Conservation (phyloP, 2,329 filamentous ascomycete species). For the Endothia cerciana region DNA sequence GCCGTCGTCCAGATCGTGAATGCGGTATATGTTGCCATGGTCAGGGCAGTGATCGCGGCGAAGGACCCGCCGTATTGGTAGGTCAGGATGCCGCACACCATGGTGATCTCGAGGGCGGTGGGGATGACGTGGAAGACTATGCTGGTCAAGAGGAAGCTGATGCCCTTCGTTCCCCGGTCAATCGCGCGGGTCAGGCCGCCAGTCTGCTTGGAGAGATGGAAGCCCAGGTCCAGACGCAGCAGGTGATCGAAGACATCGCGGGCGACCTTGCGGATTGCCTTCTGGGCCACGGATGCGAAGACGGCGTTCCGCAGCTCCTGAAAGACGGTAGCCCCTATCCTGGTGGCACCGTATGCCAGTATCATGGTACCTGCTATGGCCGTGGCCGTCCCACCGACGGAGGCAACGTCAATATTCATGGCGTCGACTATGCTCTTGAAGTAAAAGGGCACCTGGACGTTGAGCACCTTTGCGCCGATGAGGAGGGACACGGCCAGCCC, state of each 20-base stretch:
- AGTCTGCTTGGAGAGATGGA: conserved; percentile 92
- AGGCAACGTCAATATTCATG: conserved; percentile 94
- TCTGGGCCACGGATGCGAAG: conserved; percentile 95
- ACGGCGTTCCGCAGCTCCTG: conserved; percentile 95
- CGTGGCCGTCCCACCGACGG: conserved; percentile 83
- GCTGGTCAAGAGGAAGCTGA: conserved; percentile 93
- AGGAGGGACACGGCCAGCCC: conserved; percentile 81
- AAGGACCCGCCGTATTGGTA: conserved; percentile 95
- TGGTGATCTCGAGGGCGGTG: conserved; percentile 87
- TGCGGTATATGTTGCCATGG: conserved; percentile 93
- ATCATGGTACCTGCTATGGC: conserved; percentile 93
- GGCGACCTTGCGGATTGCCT: conserved; percentile 89
- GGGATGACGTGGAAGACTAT: conserved; percentile 99
- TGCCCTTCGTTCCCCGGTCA: conserved; percentile 96
- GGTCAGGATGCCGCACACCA: conserved; percentile 95
- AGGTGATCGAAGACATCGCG: conserved; percentile 92
- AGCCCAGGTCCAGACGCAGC: conserved; percentile 85
- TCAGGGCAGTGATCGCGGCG: conserved; percentile 84
- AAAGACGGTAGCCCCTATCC: conserved; percentile 86
- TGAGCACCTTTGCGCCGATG: conserved; percentile 89
- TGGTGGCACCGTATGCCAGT: conserved; percentile 85
- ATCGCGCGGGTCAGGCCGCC: conserved; percentile 92
- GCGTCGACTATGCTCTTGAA: conserved; percentile 98
- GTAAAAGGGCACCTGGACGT: conserved; percentile 98
- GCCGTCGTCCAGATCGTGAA: conserved; percentile 97